Conservation (phyloP, 2,329 filamentous ascomycete genomes). For the Cercospora zeae-maydis region DNA sequence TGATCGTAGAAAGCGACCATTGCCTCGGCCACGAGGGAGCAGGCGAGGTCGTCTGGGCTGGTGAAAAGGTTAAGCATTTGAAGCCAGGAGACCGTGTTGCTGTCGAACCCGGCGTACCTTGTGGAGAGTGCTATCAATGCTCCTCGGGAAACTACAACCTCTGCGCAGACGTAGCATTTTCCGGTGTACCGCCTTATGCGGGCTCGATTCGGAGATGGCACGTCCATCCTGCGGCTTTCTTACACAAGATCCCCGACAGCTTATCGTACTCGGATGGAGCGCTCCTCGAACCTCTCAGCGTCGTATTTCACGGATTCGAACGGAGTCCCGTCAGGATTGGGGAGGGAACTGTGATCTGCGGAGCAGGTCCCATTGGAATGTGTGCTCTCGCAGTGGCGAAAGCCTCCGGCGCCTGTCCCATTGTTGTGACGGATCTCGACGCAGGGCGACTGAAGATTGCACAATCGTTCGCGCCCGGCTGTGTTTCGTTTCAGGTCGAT, state of each 20-base stretch:
- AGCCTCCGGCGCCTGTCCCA: conserved; percentile 66
- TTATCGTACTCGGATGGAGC: conserved; percentile 81
- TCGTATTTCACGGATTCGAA: conserved; percentile 48
- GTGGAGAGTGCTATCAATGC: conserved; percentile 60
- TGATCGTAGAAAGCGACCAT: conserved; percentile 61
- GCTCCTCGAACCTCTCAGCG: conserved; percentile 65
- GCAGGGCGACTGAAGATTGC: conserved; percentile 76
- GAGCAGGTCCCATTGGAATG: conserved; percentile 63
- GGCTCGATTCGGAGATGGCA: conserved; percentile 88
- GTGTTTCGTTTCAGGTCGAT: conserved; percentile 30
- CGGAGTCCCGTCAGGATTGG: conserved; percentile 35
- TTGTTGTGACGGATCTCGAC: conserved; percentile 84
- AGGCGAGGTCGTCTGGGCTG: conserved; percentile 59
- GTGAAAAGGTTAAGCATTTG: conserved; percentile 54
- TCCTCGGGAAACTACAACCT: conserved; percentile 83
- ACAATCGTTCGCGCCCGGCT: conserved; percentile 53
- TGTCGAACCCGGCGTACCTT: conserved; percentile 64
- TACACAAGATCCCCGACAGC: conserved; percentile 77
- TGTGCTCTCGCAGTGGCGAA: conserved; percentile 55
- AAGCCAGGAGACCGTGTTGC: conserved; percentile 63
- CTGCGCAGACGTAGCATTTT: conserved; percentile 80
- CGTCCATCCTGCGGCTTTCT: conserved; percentile 75
- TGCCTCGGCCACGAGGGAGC: conserved; percentile 69
- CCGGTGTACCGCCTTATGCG: conserved; percentile 77
- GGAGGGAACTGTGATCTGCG: conserved; percentile 52